phyloP scores from a whole-genome alignment of 768 basidiomycete genomes.

The Rhodotorula babjevae region DNA sequence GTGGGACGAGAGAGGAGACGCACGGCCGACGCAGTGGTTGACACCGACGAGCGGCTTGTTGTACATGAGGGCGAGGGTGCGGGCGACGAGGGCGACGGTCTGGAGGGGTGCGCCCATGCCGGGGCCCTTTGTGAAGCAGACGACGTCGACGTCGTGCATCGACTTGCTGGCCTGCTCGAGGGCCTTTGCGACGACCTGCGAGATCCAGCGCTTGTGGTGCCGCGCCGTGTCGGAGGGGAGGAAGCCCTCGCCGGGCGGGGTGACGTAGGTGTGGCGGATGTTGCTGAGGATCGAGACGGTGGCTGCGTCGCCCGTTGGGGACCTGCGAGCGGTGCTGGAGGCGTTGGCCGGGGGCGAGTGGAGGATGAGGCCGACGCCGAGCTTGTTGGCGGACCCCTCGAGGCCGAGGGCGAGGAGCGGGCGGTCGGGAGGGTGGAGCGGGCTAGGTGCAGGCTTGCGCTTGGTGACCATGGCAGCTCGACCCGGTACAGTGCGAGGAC shows the following conservation, averaged over 20 bases:
- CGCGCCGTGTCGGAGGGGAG: constrained; percentile 90
- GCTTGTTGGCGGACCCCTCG: constrained; percentile 96
- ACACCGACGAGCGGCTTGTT: constrained; percentile 90
- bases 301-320: constrained; percentile 38
- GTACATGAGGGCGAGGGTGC: constrained; percentile 80
- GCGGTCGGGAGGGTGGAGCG: not conserved
- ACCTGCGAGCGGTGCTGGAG: not conserved
- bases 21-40: constrained; percentile 98
- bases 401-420: constrained; percentile 76
- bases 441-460: constrained; percentile 10
- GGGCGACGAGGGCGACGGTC: constrained; percentile 86
- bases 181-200: constrained; percentile 73
- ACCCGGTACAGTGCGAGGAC: no score
- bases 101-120: constrained; percentile 98
- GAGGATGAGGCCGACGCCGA: constrained; percentile 86
- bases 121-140: constrained; percentile 98
- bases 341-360: constrained; percentile 54
- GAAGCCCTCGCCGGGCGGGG: constrained; percentile 96
- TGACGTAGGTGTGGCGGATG: constrained; percentile 95
- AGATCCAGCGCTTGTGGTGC: constrained; percentile 90
- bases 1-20: not conserved
- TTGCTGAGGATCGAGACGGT: constrained; percentile 81
- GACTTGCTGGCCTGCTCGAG: constrained; percentile 62
- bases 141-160: constrained; percentile 80
- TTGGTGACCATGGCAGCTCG: constrained; percentile 4